Evolutionary conservation across 2,329 filamentous ascomycete species (phyloP), one percentile per base, ranked within the genome.

Genomic region (Colletotrichum karsti): DNA sequence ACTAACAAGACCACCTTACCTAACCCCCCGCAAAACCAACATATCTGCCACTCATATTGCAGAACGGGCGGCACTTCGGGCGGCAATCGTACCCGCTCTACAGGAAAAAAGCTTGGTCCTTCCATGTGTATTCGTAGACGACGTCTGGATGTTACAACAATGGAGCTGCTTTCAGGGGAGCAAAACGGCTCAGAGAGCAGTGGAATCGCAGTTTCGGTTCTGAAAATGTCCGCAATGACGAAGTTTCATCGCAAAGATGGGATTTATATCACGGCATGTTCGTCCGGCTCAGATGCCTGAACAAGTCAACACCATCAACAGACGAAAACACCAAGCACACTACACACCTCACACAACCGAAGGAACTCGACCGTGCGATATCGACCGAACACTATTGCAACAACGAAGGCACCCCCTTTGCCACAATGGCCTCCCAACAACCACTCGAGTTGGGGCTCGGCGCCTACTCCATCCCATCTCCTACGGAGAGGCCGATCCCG

Each of bases 391-490:
- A 33, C 13, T 5, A 46, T 7, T 13, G 15, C 10, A 53, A 5
- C 10, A 8, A 24, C 5, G 1, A 28, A 28, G 22, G 20, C 18
- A 8, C n/a, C 6, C 7, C n/a, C n/a, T 50, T 50, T 30, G 41
- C 26, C 39, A 15, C 15, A 24, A 67, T 63, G 63, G 35, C 58
- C 35, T 67, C 26, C 12, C 12, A 56, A 15, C 20, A 33, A 9
- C 24, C 50, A 9, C 26, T 50, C 33, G 50, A 67, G 5, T 9
- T 63, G 41, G 50, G 58, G 6, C 20, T 55, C 18, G 33, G 57
- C 15, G 2, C 41, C 12, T 63, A 63, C 41, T 56, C 57, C 7
- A 57, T 63, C 22, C 58, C 63, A 13, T 63, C 26, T 30, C 63
- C 63, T 7, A n/a, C 42, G 7, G 63, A 63, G 3, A 44, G 56